Conservation (phyloP, 1,284 basidiomycete species). For the Ganoderma resinaceum region DNA sequence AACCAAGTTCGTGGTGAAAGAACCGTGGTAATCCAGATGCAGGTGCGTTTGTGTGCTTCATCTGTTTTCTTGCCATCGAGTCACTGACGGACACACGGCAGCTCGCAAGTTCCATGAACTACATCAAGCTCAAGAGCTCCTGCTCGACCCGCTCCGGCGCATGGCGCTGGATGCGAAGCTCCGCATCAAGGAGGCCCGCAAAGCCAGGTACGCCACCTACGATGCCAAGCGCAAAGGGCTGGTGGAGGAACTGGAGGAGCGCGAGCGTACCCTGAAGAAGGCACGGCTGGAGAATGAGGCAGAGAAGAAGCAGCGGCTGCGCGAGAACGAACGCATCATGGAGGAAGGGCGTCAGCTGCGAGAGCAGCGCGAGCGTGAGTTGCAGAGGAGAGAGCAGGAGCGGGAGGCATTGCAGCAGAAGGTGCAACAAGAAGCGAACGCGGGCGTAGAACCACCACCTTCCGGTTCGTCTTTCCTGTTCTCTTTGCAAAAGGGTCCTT, state of each 20-base stretch:
- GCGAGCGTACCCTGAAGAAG: slow-evolving; percentile 84
- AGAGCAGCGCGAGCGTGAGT: slow-evolving; percentile 68
- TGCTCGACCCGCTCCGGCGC: slow-evolving; percentile 84
- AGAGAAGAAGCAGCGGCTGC: slow-evolving; percentile 60
- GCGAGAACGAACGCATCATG: slow-evolving; percentile 79
- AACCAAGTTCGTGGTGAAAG: slow-evolving; percentile 44
- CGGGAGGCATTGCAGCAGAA: slow-evolving; percentile 42
- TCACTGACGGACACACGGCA: slow-evolving; percentile 28
- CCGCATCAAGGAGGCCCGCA: slow-evolving; percentile 73
- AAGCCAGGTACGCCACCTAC: slow-evolving; percentile 76
- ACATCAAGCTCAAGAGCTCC: slow-evolving; percentile 84
- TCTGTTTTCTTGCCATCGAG: too few species aligned
- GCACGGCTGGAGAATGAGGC: slow-evolving; percentile 66
- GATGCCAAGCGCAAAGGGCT: slow-evolving; percentile 83
- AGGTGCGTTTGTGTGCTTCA: slow-evolving; percentile 49
- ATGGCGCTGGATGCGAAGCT: slow-evolving; percentile 85
- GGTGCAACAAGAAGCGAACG: slow-evolving; percentile 28
- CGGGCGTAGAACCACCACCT: slow-evolving; percentile 55
- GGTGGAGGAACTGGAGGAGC: slow-evolving; percentile 85
- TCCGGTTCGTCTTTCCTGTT: slow-evolving; percentile 48
- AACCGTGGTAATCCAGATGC: slow-evolving; percentile 84
- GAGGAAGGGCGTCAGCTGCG: slow-evolving; percentile 78
- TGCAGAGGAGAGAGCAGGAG: slow-evolving; percentile 52
- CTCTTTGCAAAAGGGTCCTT: neutral
- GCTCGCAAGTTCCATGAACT: slow-evolving; percentile 90